Conservation (phyloP, 805 yeast species). For the Lipomyces yamanashiensis region DNA sequence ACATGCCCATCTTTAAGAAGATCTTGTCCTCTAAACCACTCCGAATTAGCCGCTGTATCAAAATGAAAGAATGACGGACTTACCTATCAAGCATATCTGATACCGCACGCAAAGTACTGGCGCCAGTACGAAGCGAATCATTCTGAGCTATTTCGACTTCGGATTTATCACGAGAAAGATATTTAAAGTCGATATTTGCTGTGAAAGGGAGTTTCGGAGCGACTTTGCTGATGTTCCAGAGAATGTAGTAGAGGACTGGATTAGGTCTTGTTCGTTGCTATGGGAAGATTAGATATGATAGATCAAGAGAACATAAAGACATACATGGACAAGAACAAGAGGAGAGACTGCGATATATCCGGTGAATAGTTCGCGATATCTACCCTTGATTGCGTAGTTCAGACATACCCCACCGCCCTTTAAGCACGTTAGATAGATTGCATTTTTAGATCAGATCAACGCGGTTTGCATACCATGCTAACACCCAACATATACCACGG, state of each 20-base stretch:
- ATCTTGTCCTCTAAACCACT: slow-evolving; percentile 41
- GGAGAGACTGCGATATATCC: slow-evolving; percentile 47
- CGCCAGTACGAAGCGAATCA: slow-evolving; percentile 42
- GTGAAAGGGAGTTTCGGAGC: slow-evolving; percentile 41
- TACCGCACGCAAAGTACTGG: slow-evolving; percentile 43
- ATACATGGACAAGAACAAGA: slow-evolving; percentile 40
- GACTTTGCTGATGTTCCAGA: slow-evolving; percentile 41
- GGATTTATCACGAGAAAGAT: slow-evolving; percentile 42
- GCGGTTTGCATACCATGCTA: too few relatives aligned
- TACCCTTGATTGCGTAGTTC: slow-evolving; percentile 47
- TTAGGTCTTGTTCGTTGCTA: slow-evolving; percentile 37
- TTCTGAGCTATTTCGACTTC: slow-evolving; percentile 33
- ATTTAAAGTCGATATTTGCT: slow-evolving; percentile 38
- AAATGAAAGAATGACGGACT: not conserved
- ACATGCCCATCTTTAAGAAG: slow-evolving; percentile 42
- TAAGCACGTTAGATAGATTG: not conserved
- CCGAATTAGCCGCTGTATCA: not conserved
- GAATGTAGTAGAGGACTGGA: slow-evolving; percentile 37
- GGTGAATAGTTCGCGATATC: slow-evolving; percentile 41
- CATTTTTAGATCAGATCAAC: not conserved
- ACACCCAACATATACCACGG: too few relatives aligned
- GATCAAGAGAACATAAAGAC: not conserved
- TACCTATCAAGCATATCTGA: slow-evolving; percentile 42
- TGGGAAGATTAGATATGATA: slow-evolving; percentile 2
- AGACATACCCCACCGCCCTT: slow-evolving; percentile 48